These are phyloP conservation scores for Trypanosoma avium DNA, from an alignment of 208 protist genomes.

Conservation along the genomic window DNA sequence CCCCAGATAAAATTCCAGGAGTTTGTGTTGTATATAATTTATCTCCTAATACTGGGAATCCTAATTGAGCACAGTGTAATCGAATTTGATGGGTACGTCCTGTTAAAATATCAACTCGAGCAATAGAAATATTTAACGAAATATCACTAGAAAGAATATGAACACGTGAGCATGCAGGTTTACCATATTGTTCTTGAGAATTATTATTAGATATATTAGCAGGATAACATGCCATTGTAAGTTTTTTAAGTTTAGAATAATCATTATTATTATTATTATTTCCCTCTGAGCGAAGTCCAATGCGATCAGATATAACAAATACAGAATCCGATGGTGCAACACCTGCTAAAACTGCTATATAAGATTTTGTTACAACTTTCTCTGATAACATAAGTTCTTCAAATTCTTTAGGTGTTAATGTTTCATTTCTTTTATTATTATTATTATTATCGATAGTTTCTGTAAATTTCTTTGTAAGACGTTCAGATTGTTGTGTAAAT, in stretches of 20 bases:
- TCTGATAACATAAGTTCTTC: constrained; percentile 29
- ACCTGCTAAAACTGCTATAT: constrained; percentile 58
- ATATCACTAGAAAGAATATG: constrained; percentile 39
- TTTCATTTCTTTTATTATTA: background rate
- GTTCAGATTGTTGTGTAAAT: constrained; percentile 54
- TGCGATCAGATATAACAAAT: constrained; percentile 51
- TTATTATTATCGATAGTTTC: background rate
- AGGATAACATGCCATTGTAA: constrained; percentile 78
- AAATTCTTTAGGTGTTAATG: constrained; percentile 20
- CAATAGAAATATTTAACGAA: constrained; percentile 44
- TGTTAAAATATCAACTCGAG: constrained; percentile 60
- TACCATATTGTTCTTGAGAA: constrained; percentile 6
- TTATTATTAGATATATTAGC: background rate
- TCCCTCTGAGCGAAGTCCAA: constrained; percentile 51
- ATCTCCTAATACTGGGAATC: constrained; percentile 71
- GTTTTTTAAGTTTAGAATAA: constrained; percentile 62
- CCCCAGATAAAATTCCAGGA: constrained; percentile 36
- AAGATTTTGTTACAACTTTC: constrained; percentile 56
- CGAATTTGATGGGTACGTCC: constrained; percentile 83
- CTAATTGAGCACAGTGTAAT: constrained; percentile 65
- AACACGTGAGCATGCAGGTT: constrained; percentile 49
- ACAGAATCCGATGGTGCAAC: constrained; percentile 23
- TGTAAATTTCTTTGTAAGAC: constrained; percentile 16
- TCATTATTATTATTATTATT: too few relatives aligned
- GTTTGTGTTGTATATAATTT: constrained; percentile 70